Base-by-base conservation (phyloP, 2,329 filamentous ascomycete genomes). In the Penicillium sp. region DNA sequence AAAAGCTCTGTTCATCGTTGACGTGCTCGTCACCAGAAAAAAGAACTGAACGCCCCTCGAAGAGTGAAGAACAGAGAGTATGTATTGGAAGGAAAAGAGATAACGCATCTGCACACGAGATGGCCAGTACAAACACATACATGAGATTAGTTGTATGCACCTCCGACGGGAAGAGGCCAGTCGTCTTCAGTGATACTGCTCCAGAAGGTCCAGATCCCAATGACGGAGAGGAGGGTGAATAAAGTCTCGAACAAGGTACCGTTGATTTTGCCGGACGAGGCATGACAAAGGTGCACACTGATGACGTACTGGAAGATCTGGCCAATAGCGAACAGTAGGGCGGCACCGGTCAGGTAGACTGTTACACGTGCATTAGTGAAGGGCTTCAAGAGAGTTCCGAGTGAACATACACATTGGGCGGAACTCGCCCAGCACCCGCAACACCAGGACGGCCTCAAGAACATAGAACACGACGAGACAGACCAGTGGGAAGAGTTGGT, bases 171-270 rank as follows among this genome's bases (percentile, higher is more conserved):
- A 65, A 78, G 74, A 2, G 90, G 88, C 93, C 93, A 98, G 72
- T 96, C 91, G 59, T 98, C 93, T 69, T 98, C 93, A 11, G 93
- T 98, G 58, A 98, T 98, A 71, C 89, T 96, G 32, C 89, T 94
- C 93, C 93, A 98, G 75, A 98, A 98, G 41, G 87, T 68, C 90
- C 93, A 98, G 50, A 96, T 71, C 69, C 81, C 81, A 13, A 87
- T 76, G 4, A 98, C 88, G 0, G 90, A 77, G 9, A 91, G 71
- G 1, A 96, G 74, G 0, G 90, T 97, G 71, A 98, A 97, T 5
- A 97, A 72, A 0, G 90, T 94, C 66, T 96, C 80, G 65, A 98
- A 98, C 1, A 98, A 70, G 4, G 91, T 81, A 34, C 93, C 93
- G 61, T 98, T 91, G 60, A 98, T 94, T 65, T 86, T 89, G 51